phyloP scores from a whole-genome alignment of 305 asterid genomes.

The Striga hermonthica region DNA sequence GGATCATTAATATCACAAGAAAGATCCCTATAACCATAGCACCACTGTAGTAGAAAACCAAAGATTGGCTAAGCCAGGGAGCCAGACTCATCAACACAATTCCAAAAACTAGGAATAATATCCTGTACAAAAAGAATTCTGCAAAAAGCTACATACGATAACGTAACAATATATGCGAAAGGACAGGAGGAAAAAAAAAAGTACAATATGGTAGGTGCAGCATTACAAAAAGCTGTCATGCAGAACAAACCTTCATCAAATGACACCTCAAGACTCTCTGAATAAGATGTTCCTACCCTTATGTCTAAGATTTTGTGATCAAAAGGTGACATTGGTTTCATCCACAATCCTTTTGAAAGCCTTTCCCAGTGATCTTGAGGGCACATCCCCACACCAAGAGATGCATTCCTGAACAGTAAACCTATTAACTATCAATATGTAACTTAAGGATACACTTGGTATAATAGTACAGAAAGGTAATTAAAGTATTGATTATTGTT shows the following conservation, averaged over 20 bases:
- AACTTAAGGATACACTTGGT: not conserved
- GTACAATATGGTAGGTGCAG: not conserved
- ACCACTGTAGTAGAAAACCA: conserved; percentile 74
- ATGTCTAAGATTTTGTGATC: conserved; percentile 76
- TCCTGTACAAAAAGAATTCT: conserved; percentile 62
- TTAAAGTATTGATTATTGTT: too few relatives aligned
- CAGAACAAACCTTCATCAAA: conserved; percentile 70
- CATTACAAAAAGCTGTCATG: conserved; percentile 2
- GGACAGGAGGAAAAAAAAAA: conserved; percentile 4
- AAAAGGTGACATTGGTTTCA: conserved; percentile 81
- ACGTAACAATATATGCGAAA: conserved; percentile 19
- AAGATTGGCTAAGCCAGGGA: conserved; percentile 71
- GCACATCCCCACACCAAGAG: conserved; percentile 82
- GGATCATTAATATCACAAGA: conserved; percentile 77
- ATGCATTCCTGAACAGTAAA: conserved; percentile 55
- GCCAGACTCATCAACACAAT: conserved; percentile 55
- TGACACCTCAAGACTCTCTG: conserved; percentile 60
- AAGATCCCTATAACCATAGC: conserved; percentile 75
- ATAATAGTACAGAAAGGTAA: too few relatives aligned
- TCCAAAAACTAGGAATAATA: conserved; percentile 68
- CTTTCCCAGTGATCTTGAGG: conserved; percentile 71
- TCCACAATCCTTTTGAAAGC: conserved; percentile 65
- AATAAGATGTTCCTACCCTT: conserved; percentile 51
- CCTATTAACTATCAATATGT: conserved; percentile 20
- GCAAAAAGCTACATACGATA: conserved; percentile 38